phyloP scores from a whole-genome alignment of 345 rosid genomes.

The Camelina neglecta region DNA sequence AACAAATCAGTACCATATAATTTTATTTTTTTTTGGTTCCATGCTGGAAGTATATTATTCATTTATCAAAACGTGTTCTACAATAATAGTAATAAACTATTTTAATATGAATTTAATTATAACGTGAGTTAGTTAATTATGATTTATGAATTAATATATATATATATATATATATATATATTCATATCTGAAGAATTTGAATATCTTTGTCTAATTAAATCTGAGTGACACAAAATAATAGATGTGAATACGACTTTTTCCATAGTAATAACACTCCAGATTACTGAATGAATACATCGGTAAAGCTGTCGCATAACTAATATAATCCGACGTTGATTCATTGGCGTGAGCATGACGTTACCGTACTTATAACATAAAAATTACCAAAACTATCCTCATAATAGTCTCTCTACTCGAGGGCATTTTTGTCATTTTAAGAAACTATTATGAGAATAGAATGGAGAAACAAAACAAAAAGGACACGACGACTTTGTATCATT shows the following conservation, averaged over 20 bases:
- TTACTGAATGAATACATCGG: background rate
- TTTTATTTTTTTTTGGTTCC: background rate
- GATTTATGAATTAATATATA: too few species aligned
- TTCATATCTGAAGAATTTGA: background rate
- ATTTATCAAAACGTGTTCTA: background rate
- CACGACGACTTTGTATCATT: background rate
- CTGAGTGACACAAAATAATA: background rate
- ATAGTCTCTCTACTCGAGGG: background rate
- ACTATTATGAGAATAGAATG: background rate
- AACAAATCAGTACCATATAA: background rate
- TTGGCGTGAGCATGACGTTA: conserved; percentile 25
- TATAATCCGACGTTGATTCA: conserved; percentile 18
- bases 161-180: too few species aligned
- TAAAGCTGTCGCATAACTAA: background rate
- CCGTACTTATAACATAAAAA: background rate
- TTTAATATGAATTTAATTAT: background rate
- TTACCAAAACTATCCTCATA: background rate
- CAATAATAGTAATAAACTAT: too few species aligned
- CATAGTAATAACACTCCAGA: background rate
- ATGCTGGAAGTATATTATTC: background rate
- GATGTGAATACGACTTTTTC: conserved; percentile 17
- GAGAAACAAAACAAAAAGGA: too few species aligned
- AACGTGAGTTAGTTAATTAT: background rate
- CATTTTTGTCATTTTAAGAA: background rate
- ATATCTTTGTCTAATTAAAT: background rate